phyloP scores from a whole-genome alignment of 371 early-diverging fungal species.

The Astathelohania contejeani region DNA sequence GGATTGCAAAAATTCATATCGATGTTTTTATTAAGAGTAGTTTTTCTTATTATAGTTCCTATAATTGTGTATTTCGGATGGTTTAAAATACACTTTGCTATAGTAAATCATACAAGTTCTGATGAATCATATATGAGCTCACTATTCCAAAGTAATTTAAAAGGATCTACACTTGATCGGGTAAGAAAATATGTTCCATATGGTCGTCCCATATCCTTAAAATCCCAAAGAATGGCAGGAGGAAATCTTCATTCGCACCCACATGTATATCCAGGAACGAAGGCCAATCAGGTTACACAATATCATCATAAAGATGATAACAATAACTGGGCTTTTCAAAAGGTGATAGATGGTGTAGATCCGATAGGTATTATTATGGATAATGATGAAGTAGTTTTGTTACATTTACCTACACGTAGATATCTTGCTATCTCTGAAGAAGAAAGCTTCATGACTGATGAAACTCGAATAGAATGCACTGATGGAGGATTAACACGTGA shows the following conservation, averaged over 20 bases:
- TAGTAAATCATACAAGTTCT: constrained; percentile 66
- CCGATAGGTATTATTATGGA: constrained; percentile 22
- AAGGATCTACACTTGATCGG: constrained; percentile 60
- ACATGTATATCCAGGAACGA: constrained; percentile 70
- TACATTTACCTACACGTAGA: constrained; percentile 41
- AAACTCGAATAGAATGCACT: constrained; percentile 51
- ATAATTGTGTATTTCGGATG: constrained; percentile 65
- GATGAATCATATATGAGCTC: constrained; percentile 96
- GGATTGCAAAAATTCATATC: constrained; percentile 63
- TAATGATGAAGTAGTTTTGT: constrained; percentile 44
- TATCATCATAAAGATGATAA: constrained; percentile 89
- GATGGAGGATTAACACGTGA: constrained; percentile 40
- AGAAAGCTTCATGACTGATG: constrained; percentile 56
- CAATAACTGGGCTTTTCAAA: constrained; percentile 65
- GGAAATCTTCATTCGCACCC: constrained; percentile 86
- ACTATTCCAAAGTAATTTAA: constrained; percentile 78
- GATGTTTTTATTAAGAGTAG: constrained; percentile 52
- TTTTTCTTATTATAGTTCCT: constrained; percentile 65
- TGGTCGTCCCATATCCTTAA: constrained; percentile 73
- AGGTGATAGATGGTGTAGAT: constrained; percentile 33
- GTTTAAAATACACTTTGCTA: constrained; percentile 73
- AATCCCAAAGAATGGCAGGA: constrained; percentile 68
- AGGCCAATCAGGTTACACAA: constrained; percentile 70
- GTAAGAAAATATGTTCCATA: constrained; percentile 78
- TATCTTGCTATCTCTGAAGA: constrained; percentile 75